These are phyloP conservation scores for Gossypium lobatum DNA, from an alignment of 441 rosid genomes.

Conservation along the genomic window DNA sequence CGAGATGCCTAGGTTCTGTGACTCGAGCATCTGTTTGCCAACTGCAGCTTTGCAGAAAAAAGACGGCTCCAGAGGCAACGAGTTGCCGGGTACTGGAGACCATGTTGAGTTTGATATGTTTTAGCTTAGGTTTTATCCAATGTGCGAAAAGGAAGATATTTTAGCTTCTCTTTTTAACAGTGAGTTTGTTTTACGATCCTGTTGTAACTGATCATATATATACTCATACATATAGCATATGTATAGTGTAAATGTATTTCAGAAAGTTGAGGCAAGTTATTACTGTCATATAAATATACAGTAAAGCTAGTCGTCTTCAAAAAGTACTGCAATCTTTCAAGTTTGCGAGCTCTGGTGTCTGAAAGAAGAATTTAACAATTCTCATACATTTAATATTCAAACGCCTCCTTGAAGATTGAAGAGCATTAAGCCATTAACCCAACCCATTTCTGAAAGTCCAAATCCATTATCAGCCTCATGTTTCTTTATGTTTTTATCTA, in stretches of 20 bases:
- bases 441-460: not conserved
- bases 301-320: conserved; percentile 3
- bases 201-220: conserved; percentile 22
- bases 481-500: not conserved
- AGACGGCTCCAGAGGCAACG: conserved; percentile 26
- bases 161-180: conserved; percentile 11
- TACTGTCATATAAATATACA: conserved; percentile 16
- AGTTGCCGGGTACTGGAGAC: conserved; percentile 28
- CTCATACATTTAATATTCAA: not conserved
- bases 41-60: conserved; percentile 23
- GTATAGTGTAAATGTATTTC: not conserved
- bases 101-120: conserved; percentile 48
- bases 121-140: conserved; percentile 18
- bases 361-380: not conserved
- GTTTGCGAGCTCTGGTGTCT: not conserved
- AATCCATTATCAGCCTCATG: not conserved
- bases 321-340: not conserved
- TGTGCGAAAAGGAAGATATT: conserved; percentile 16
- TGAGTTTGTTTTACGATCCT: not conserved
- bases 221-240: too few relatives aligned
- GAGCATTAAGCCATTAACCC: not conserved
- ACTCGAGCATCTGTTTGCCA: conserved; percentile 14
- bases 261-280: not conserved
- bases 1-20: conserved; percentile 38
- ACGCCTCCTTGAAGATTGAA: not conserved